A percentile compares a stretch with the other conserved stretches of the same genome.
phyloP scores from a whole-genome alignment of 1,284 basidiomycete genomes.

The Ceratobasidium sp. region DNA sequence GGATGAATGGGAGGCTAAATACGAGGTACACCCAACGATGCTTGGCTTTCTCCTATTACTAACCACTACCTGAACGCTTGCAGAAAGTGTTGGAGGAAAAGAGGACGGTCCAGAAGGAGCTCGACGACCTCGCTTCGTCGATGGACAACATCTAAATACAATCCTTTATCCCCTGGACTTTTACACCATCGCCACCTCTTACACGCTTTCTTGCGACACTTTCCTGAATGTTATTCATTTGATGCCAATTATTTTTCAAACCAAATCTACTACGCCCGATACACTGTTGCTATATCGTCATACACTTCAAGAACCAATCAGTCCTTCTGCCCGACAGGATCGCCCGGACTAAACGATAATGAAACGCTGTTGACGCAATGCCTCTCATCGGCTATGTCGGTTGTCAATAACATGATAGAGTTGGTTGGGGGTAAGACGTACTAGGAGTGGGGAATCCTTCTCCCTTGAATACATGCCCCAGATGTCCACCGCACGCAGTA shows the following conservation, averaged over 20 bases:
- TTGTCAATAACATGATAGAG: conserved; percentile 39
- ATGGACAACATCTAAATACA: conserved; percentile 81
- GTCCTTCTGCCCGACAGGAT: conserved; percentile 49
- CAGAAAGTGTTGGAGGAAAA: neutral
- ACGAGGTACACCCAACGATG: conserved; percentile 73
- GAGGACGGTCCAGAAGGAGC: conserved; percentile 77
- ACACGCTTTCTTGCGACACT: too few species aligned
- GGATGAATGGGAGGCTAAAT: conserved; percentile 95
- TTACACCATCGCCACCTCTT: neutral
- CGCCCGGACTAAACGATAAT: conserved; percentile 77
- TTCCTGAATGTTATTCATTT: neutral
- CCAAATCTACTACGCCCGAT: conserved; percentile 14
- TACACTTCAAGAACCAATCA: neutral
- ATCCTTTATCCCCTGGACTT: neutral
- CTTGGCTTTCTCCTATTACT: neutral
- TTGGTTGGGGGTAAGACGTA: conserved; percentile 57
- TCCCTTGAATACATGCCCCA: conserved; percentile 90
- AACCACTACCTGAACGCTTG: neutral
- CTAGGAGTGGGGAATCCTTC: conserved; percentile 69
- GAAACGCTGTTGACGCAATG: conserved; percentile 95
- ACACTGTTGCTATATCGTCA: neutral
- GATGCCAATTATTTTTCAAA: neutral
- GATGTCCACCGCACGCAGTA: conserved; percentile 87
- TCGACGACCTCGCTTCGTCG: conserved; percentile 86
- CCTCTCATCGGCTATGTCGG: conserved; percentile 75